A percentile compares a stretch with the other conserved stretches of the same genome.
phyloP scores from a whole-genome alignment of 129 eudicot species.

The Sambucus nigra region DNA sequence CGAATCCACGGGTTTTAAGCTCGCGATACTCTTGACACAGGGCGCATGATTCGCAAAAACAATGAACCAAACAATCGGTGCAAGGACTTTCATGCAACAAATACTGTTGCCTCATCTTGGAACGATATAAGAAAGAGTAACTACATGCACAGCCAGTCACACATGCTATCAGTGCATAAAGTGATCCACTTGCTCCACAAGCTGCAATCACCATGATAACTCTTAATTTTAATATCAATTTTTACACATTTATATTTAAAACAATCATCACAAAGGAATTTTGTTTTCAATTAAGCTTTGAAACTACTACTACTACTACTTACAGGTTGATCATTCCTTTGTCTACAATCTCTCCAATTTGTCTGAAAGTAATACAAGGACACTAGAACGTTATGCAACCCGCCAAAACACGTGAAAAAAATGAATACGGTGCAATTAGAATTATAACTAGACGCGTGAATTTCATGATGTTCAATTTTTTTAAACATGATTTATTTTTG shows the following conservation, averaged over 20 bases:
- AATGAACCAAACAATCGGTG: conserved; percentile 39
- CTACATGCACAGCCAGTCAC: conserved; percentile 33
- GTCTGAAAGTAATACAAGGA: conserved; percentile 72
- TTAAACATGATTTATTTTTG: too few relatives aligned
- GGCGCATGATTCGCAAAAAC: conserved; percentile 50
- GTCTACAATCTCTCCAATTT: conserved; percentile 62
- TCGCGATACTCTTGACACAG: conserved; percentile 58
- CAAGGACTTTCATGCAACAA: conserved; percentile 31
- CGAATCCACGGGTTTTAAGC: conserved; percentile 44
- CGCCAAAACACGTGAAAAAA: not conserved
- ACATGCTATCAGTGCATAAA: conserved; percentile 29
- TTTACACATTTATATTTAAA: not conserved
- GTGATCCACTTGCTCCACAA: conserved; percentile 31
- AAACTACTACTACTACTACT: conserved; percentile 12
- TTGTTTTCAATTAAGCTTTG: too few relatives aligned
- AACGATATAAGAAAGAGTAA: conserved; percentile 39
- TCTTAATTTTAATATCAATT: not conserved
- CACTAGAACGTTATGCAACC: conserved; percentile 67
- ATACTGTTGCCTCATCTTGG: conserved; percentile 43
- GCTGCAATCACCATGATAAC: conserved; percentile 22
- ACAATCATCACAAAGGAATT: too few relatives aligned
- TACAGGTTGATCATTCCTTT: conserved; percentile 56
- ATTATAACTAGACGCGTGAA: not conserved
- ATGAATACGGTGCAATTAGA: not conserved
- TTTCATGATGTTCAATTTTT: too few relatives aligned